These are phyloP conservation scores for Ceriops decandra DNA, from an alignment of 345 rosid genomes.

Conservation along the genomic window DNA sequence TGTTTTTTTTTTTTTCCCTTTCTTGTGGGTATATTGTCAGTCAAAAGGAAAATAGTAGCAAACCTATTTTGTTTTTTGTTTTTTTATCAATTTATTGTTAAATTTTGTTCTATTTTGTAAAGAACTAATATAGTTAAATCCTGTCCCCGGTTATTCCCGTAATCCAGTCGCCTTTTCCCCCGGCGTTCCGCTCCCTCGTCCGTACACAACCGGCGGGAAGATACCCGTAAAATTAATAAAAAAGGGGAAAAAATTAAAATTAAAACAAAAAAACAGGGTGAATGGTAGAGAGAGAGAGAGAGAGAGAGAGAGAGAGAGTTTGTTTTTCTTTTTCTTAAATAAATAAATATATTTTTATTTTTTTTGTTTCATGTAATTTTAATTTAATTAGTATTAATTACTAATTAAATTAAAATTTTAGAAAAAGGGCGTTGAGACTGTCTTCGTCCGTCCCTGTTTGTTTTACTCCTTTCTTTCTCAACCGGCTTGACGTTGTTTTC, in stretches of 20 bases:
- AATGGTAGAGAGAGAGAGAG: too few relatives aligned
- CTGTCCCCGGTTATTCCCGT: slow-evolving; percentile 27
- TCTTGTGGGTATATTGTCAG: too few relatives aligned
- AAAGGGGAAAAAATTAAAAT: not conserved
- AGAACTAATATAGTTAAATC: not conserved
- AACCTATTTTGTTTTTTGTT: too few relatives aligned
- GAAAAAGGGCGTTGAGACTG: slow-evolving; percentile 25
- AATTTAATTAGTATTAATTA: not conserved
- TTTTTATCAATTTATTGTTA: too few relatives aligned
- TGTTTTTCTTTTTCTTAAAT: not conserved
- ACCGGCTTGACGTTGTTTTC: slow-evolving; percentile 18
- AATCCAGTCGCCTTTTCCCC: not conserved
- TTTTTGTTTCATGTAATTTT: too few relatives aligned
- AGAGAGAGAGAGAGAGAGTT: too few relatives aligned
- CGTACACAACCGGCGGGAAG: slow-evolving; percentile 22
- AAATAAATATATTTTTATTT: not conserved
- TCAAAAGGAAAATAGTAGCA: too few relatives aligned
- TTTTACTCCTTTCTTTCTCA: slow-evolving; percentile 26
- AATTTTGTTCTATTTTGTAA: too few relatives aligned
- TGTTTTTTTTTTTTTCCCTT: too few relatives aligned
- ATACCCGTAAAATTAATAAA: slow-evolving; percentile 11
- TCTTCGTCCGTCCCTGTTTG: slow-evolving; percentile 22
- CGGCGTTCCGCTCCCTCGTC: slow-evolving; percentile 6
- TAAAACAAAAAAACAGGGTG: not conserved
- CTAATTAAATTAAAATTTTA: not conserved